Conservation (phyloP, 2,329 filamentous ascomycete genomes). For the Orbilia quercus region DNA sequence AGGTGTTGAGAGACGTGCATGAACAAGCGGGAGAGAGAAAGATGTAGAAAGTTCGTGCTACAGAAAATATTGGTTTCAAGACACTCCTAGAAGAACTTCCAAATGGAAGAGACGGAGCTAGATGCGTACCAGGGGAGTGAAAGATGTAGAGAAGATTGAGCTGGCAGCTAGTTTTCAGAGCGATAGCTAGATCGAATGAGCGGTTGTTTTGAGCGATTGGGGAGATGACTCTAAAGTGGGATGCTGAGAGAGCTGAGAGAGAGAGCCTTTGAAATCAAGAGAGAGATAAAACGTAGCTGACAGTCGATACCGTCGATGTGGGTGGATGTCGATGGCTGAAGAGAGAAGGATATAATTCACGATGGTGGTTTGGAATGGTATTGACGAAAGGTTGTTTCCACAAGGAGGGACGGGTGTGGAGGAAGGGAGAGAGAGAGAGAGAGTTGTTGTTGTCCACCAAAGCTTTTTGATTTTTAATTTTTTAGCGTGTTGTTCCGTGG, state of each 20-base stretch:
- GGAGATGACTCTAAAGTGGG: neutral
- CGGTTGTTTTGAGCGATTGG: neutral
- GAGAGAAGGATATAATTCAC: neutral
- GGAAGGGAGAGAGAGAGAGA: neutral
- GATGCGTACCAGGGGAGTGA: neutral
- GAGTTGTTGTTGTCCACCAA: neutral
- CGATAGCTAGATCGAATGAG: neutral
- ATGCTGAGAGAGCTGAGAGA: slow-evolving; percentile 4
- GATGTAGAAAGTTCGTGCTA: neutral
- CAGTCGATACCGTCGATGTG: too few relatives aligned
- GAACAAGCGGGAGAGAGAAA: neutral
- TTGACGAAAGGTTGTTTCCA: neutral
- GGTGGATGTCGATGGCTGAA: neutral
- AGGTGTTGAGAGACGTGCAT: too few relatives aligned
- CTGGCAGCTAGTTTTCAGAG: neutral
- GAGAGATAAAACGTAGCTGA: neutral
- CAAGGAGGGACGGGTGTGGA: neutral
- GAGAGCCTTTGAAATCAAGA: neutral
- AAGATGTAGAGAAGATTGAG: neutral
- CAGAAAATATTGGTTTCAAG: neutral
- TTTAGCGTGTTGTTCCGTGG: neutral
- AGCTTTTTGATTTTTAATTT: slow-evolving; percentile 12
- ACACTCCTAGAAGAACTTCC: neutral
- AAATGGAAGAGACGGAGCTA: neutral
- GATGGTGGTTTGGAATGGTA: neutral